Evolutionary conservation across 495 filamentous ascomycete species (phyloP), one percentile per base, ranked within the genome.

Genomic region (Hypoxylon rickii): DNA sequence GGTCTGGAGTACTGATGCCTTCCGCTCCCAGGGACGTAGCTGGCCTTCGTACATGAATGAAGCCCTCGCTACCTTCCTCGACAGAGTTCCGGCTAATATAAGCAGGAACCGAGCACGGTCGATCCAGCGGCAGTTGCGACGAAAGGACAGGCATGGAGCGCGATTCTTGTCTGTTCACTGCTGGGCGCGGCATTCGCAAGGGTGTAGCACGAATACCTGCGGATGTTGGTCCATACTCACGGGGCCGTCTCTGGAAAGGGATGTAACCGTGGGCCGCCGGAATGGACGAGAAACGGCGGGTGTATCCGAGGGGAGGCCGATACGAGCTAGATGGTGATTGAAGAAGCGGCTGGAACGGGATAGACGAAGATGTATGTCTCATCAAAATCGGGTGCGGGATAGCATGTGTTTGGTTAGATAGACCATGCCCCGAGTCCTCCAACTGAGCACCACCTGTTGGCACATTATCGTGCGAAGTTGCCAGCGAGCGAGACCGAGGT

Each of bases 81-180:
- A 5, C 24, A 11, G 15, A 29, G 15, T 17, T 36, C 6, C 17
- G 48, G 7, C 22, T 49, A 3, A 29, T 18, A 20, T 49, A 49
- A 38, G 8, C 15, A 44, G 59, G 59, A 10, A 44, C 59, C 15
- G 59, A 63, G 43, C 53, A 53, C 16, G 59, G 52, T 11, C 59
- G 31, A 26, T 53, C 42, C 19, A 33, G 29, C 17, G 43, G 22
- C 21, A 26, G 37, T 12, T 39, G 41, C 7, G 43, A 17, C 13
- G 47, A 52, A 16, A 52, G 52, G 34, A 56, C 29, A 13, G 58
- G 47, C 10, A 24, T 50, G 12, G 44, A 50, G 11, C 11, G 36
- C 7, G 21, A 16, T 15, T 40, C 37, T 1, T 17, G 19, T 37
- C 16, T 42, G 21, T 42, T 62, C 47, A 44, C 44, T 31, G 43